phyloP scores from a whole-genome alignment of 2,329 filamentous ascomycete genomes.

The Botryotinia convoluta region DNA sequence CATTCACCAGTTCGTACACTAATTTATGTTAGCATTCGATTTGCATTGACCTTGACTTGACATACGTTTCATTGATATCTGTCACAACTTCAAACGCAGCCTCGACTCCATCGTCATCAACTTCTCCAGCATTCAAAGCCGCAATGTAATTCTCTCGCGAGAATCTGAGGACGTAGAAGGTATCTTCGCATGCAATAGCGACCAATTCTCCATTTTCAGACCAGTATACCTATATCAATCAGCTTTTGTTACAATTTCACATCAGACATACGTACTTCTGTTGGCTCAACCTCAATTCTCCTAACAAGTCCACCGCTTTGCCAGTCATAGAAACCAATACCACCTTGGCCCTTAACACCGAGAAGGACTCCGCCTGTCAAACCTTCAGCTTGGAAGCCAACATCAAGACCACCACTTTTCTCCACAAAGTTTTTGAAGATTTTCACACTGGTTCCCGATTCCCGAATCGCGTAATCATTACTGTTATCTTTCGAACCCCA shows the following conservation, averaged over 20 bases:
- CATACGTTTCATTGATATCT: constrained; percentile 84
- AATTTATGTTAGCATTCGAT: constrained; percentile 29
- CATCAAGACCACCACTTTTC: constrained; percentile 81
- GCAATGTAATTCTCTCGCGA: constrained; percentile 85
- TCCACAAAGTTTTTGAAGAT: constrained; percentile 98
- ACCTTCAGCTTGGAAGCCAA: constrained; percentile 92
- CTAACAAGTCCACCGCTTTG: constrained; percentile 82
- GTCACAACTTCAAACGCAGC: constrained; percentile 94
- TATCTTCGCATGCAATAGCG: constrained; percentile 88
- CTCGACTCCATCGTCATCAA: constrained; percentile 86
- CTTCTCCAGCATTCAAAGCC: constrained; percentile 75
- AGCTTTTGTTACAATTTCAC: constrained; percentile 1
- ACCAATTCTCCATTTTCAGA: constrained; percentile 95
- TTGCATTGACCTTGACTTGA: background rate
- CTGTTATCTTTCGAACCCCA: constrained; percentile 98
- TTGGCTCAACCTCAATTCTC: constrained; percentile 79
- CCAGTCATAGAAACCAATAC: constrained; percentile 97
- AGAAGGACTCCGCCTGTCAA: constrained; percentile 85
- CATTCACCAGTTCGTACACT: constrained; percentile 92
- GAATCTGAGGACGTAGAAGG: constrained; percentile 90
- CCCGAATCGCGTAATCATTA: constrained; percentile 96
- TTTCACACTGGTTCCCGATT: constrained; percentile 91
- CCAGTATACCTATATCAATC: constrained; percentile 74
- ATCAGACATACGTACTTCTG: constrained; percentile 34
- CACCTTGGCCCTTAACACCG: constrained; percentile 91